Evolutionary conservation across 768 basidiomycete species (phyloP).

Genomic region (Boletus fagicola): DNA sequence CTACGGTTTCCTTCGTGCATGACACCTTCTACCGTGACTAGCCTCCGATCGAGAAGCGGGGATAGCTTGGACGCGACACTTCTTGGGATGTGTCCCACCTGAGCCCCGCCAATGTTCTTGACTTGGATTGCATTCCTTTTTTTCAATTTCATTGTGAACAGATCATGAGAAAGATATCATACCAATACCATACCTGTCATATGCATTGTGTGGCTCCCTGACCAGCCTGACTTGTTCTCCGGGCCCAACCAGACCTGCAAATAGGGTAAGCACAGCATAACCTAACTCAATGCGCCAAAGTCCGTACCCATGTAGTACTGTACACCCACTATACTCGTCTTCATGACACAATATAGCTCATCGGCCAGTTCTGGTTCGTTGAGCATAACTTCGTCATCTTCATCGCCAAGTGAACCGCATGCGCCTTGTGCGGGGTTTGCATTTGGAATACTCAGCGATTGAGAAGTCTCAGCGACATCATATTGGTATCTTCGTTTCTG

Average conservation of each 20-base stretch:
- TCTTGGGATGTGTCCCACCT: slow-evolving; percentile 81
- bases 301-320: slow-evolving; percentile 72
- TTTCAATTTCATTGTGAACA: background rate
- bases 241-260: slow-evolving; percentile 71
- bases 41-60: slow-evolving; percentile 62
- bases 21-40: slow-evolving; percentile 71
- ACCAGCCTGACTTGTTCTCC: slow-evolving; percentile 74
- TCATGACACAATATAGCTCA: slow-evolving; percentile 63
- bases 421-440: slow-evolving; percentile 11
- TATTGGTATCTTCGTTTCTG: slow-evolving; percentile 47
- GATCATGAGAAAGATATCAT: background rate
- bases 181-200: slow-evolving; percentile 54
- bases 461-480: slow-evolving; percentile 21
- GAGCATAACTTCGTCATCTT: slow-evolving; percentile 41
- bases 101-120: slow-evolving; percentile 64
- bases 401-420: slow-evolving; percentile 32
- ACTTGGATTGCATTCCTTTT: slow-evolving; percentile 78
- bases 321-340: slow-evolving; percentile 72
- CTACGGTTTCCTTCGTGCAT: slow-evolving; percentile 66
- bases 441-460: slow-evolving; percentile 16
- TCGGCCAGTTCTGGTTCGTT: slow-evolving; percentile 52
- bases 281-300: background rate
- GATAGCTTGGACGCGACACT: slow-evolving; percentile 58
- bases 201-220: slow-evolving; percentile 63
- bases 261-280: slow-evolving; percentile 1